Evolutionary conservation across 1,284 basidiomycete genomes (phyloP).

Genomic region (Spongispora temasekensis): DNA sequence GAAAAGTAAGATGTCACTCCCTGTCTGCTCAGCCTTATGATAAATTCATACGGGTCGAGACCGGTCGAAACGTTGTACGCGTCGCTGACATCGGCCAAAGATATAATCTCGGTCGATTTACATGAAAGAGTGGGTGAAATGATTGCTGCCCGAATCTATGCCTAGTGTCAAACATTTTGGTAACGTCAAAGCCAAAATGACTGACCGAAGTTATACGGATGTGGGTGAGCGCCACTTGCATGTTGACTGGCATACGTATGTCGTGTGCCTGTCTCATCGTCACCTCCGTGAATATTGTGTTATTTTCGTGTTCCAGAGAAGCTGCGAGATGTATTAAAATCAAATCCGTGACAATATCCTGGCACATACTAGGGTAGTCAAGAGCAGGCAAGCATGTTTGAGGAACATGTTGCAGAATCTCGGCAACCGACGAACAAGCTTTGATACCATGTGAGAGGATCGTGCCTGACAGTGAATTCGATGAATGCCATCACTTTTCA

Average conservation of each 20-base stretch:
- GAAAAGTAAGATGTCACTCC: constrained; percentile 71
- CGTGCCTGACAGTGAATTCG: constrained; percentile 44
- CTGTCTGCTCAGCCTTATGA: constrained; percentile 72
- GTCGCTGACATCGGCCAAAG: constrained; percentile 80
- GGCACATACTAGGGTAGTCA: constrained; percentile 52
- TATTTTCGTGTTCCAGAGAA: constrained; percentile 57
- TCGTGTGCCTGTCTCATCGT: constrained; percentile 63
- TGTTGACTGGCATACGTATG: constrained; percentile 61
- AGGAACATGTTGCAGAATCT: constrained; percentile 59
- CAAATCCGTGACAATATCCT: not conserved
- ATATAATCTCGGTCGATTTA: constrained; percentile 78
- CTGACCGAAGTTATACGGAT: constrained; percentile 69
- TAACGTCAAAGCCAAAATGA: constrained; percentile 5
- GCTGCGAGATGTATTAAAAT: constrained; percentile 39
- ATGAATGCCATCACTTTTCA: constrained; percentile 1
- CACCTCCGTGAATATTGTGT: constrained; percentile 55
- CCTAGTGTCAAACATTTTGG: constrained; percentile 10
- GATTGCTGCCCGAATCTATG: constrained; percentile 61
- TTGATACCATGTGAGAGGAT: constrained; percentile 55
- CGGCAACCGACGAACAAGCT: constrained; percentile 58
- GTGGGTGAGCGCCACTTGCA: constrained; percentile 65
- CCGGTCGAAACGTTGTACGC: constrained; percentile 79
- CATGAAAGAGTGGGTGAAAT: constrained; percentile 66
- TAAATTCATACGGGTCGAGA: constrained; percentile 77
- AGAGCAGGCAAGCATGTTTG: constrained; percentile 49